Evolutionary conservation across 176 grass and related monocot genomes (phyloP), one percentile per base, ranked within the genome.

Genomic region (Tillandsia leiboldiana): DNA sequence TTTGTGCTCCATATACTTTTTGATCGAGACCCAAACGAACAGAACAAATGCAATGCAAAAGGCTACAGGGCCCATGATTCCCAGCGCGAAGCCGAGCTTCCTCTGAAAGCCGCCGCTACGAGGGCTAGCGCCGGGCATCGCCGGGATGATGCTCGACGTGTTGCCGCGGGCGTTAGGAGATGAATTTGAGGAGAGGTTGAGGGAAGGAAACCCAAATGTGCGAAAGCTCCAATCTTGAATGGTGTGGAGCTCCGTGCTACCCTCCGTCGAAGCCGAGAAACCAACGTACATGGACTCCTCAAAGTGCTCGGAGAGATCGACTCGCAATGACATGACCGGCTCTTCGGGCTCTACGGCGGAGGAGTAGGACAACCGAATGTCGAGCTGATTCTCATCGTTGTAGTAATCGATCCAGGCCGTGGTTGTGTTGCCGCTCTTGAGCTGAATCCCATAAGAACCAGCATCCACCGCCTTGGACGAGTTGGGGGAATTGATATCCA

Each of bases 261-360:
- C 92, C 69, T 87, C 78, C 0, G 86, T 96, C 2, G 92, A 83
- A 2, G 92, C 92, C 1, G 92, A 92, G 82, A 96, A 96, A 15
- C 88, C 88, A 57, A 89, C 92, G 69, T 85, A 96, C 88, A 92
- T 89, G 76, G 65, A 76, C 2, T 81, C 81, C 47, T 8, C 8
- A 26, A 96, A 81, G 29, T 83, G 69, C 18, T 28, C 48, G 0
- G 92, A 84, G 24, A 92, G 83, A 66, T 91, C 86, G 12, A 84
- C 47, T 26, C 51, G 51, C 12, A 75, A 28, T 68, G 76, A 81
- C 27, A 92, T 65, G 27, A 87, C 72, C 0, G 88, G 86, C 3
- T 71, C 63, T 66, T 11, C 2, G 1, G 92, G 92, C 73, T 92
- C 87, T 2, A 51, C 26, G 27, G 11, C 11, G 13, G 79, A 67